phyloP scores from a whole-genome alignment of 768 basidiomycete genomes.

The Symmetrospora coprosmae region DNA sequence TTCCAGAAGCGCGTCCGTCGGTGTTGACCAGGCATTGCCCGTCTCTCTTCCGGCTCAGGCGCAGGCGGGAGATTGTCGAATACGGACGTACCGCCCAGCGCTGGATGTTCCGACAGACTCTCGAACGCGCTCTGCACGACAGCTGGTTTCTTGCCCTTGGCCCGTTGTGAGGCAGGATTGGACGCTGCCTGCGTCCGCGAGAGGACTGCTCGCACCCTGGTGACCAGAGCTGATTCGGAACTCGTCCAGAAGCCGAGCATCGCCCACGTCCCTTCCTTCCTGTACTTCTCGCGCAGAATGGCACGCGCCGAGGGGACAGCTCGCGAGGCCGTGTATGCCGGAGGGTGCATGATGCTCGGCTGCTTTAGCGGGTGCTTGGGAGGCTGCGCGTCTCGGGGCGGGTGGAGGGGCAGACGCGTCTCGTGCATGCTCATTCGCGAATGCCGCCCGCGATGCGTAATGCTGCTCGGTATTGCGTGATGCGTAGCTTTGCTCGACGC shows the following conservation, averaged over 20 bases:
- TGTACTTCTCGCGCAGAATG: not conserved
- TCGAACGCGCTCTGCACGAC: not conserved
- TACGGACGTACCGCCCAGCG: not conserved
- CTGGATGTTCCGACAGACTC: constrained; percentile 1
- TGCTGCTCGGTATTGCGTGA: not conserved
- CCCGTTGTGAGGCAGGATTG: not conserved
- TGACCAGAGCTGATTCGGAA: not conserved
- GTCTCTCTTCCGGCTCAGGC: not conserved
- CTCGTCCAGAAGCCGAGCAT: constrained; percentile 11
- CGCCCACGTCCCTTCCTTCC: not conserved
- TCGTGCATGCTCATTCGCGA: constrained; percentile 1
- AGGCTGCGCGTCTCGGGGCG: not conserved
- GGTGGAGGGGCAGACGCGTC: not conserved
- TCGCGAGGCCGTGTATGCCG: not conserved
- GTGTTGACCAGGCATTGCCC: too few relatives aligned
- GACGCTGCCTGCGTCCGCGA: constrained; percentile 4
- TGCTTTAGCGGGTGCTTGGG: constrained; percentile 9
- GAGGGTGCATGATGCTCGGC: not conserved
- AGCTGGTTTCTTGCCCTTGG: not conserved
- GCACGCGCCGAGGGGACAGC: not conserved
- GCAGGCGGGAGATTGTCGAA: constrained; percentile 8
- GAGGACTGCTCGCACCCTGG: not conserved
- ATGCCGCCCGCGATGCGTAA: constrained; percentile 7
- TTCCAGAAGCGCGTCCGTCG: too few relatives aligned
- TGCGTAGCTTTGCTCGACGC: too few relatives aligned